A percentile compares a stretch with the other conserved stretches of the same genome.
Evolutionary conservation across 768 basidiomycete species (phyloP).

Genomic region (Leccinum imitatum): DNA sequence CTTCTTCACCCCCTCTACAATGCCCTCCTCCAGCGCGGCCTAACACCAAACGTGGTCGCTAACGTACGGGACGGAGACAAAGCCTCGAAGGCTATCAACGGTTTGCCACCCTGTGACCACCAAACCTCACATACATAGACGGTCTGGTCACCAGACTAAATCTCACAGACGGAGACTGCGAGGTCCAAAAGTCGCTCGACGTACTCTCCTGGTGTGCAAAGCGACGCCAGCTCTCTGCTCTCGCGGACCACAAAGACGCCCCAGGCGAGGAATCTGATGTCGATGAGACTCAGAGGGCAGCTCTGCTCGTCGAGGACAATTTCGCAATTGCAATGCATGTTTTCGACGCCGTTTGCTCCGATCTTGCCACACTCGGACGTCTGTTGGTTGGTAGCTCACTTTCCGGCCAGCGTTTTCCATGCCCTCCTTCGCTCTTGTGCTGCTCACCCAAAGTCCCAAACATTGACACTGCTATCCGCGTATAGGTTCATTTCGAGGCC

Average conservation of each 20-base stretch:
- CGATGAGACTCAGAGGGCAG: too few relatives aligned
- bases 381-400: conserved; percentile 9
- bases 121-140: conserved; percentile 49
- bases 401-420: conserved; percentile 45
- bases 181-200: conserved; percentile 50
- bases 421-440: conserved; percentile 64
- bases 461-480: conserved; percentile 56
- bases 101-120: too few relatives aligned
- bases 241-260: conserved; percentile 1
- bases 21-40: conserved; percentile 57
- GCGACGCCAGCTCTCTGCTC: conserved; percentile 24
- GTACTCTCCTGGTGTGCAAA: conserved; percentile 43
- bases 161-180: conserved; percentile 64
- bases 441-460: conserved; percentile 40
- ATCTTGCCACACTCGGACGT: background rate
- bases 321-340: conserved; percentile 44
- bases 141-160: conserved; percentile 47
- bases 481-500: conserved; percentile 63
- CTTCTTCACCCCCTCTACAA: conserved; percentile 69
- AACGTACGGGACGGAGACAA: too few relatives aligned
- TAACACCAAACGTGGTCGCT: conserved; percentile 53
- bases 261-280: conserved; percentile 15
- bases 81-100: too few relatives aligned
- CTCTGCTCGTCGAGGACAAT: too few relatives aligned
- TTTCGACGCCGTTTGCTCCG: conserved; percentile 60